Percentiles rank a stretch among this genome's conserved stretches.
Conservation (phyloP, 495 filamentous ascomycete species). For the Cenococcum geophilum region DNA sequence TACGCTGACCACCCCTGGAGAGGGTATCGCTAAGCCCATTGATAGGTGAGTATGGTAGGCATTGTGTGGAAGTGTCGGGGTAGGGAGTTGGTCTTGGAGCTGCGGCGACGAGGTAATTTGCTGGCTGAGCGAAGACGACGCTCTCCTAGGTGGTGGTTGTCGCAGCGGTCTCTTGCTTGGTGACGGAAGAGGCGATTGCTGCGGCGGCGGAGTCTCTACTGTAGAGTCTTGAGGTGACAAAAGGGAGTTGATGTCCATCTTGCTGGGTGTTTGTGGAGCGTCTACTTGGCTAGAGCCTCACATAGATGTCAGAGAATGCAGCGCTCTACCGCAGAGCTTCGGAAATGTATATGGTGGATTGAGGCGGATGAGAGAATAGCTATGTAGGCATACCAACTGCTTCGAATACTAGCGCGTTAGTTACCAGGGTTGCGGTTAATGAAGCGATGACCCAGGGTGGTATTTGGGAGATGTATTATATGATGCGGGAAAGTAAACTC, state of each 20-base stretch:
- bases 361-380: background rate
- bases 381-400: background rate
- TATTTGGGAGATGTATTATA: too few relatives aligned
- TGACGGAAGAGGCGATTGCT: constrained; percentile 16
- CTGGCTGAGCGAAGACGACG: constrained; percentile 38
- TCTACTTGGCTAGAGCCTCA: too few relatives aligned
- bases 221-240: constrained; percentile 64
- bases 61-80: constrained; percentile 24
- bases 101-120: constrained; percentile 37
- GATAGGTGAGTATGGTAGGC: constrained; percentile 27
- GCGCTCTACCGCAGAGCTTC: background rate
- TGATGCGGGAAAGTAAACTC: too few relatives aligned
- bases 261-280: constrained; percentile 1
- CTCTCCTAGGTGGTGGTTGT: constrained; percentile 29
- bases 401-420: too few relatives aligned
- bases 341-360: background rate
- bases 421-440: too few relatives aligned
- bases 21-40: constrained; percentile 22
- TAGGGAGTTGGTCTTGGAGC: constrained; percentile 10
- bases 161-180: constrained; percentile 27
- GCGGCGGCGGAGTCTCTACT: constrained; percentile 37
- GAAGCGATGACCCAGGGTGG: too few relatives aligned
- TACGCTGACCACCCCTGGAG: constrained; percentile 15
- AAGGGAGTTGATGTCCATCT: constrained; percentile 68
- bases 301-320: background rate